Evolutionary conservation across 2,329 filamentous ascomycete genomes (phyloP).

Genomic region (Orbilia javanica): DNA sequence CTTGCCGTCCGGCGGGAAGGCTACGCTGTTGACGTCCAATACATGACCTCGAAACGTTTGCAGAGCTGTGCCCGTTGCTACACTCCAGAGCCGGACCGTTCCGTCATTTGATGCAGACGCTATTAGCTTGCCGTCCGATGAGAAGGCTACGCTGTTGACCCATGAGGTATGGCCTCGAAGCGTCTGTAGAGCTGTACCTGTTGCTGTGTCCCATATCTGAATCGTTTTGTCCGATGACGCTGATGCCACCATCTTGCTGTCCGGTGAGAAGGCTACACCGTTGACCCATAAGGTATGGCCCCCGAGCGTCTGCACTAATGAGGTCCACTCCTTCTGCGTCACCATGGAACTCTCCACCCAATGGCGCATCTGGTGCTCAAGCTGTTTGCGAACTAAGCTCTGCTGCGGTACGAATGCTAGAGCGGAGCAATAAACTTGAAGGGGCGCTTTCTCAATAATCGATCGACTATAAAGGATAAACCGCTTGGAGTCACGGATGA

Average conservation of each 20-base stretch:
- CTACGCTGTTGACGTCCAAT: background rate
- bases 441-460: constrained; percentile 18
- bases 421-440: constrained; percentile 28
- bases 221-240: background rate
- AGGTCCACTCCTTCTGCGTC: constrained; percentile 4
- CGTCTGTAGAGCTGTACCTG: background rate
- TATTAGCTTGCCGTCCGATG: constrained; percentile 90
- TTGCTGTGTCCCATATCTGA: constrained; percentile 14
- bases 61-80: background rate
- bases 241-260: constrained; percentile 83
- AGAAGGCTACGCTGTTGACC: constrained; percentile 30
- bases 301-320: constrained; percentile 10
- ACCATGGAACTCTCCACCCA: background rate
- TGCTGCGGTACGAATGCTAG: constrained; percentile 3
- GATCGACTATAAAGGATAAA: constrained; percentile 4
- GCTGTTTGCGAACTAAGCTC: constrained; percentile 23
- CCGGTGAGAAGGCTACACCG: constrained; percentile 70
- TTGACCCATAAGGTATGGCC: background rate
- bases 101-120: constrained; percentile 8
- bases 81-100: constrained; percentile 6
- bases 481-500: background rate
- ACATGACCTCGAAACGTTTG: background rate
- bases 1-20: constrained; percentile 79
- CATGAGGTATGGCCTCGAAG: background rate
- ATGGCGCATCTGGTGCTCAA: background rate